A percentile compares a stretch with the other conserved stretches of the same genome.
phyloP scores from a whole-genome alignment of 1,284 basidiomycete genomes.

The Caloboletus inedulis region DNA sequence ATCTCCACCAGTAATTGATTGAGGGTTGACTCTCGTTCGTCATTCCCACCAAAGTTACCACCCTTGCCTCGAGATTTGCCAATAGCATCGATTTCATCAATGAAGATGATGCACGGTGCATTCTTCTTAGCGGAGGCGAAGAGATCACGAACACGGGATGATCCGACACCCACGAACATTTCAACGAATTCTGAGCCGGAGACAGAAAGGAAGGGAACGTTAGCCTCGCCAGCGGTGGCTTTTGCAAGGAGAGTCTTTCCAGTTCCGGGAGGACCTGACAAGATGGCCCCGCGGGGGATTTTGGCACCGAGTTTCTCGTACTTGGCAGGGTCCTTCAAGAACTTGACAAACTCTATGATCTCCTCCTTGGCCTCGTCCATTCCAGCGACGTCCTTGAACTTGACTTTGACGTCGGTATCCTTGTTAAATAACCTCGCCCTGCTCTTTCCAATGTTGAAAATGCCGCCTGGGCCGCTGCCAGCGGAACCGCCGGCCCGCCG shows the following conservation, averaged over 20 bases:
- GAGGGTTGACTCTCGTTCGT: conserved; percentile 96
- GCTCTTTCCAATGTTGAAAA: conserved; percentile 98
- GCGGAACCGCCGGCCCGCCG: conserved; percentile 67
- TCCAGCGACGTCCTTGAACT: conserved; percentile 95
- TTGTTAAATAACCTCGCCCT: conserved; percentile 96
- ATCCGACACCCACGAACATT: conserved; percentile 99
- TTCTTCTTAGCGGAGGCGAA: conserved; percentile 98
- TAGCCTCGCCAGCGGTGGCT: conserved; percentile 97
- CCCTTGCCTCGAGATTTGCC: conserved; percentile 93
- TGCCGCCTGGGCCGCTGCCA: conserved; percentile 76
- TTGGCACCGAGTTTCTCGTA: conserved; percentile 98
- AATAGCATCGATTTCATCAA: conserved; percentile 98
- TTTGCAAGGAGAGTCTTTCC: conserved; percentile 98
- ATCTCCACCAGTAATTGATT: conserved; percentile 99
- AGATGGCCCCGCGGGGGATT: conserved; percentile 96
- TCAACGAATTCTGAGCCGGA: conserved; percentile 99
- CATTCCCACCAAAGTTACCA: conserved; percentile 90
- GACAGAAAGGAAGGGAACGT: conserved; percentile 96
- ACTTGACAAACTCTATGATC: conserved; percentile 99
- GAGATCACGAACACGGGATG: conserved; percentile 94
- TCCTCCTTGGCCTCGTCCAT: conserved; percentile 99
- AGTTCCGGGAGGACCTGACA: conserved; percentile 97
- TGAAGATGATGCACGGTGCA: conserved; percentile 97
- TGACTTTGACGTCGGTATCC: conserved; percentile 91
- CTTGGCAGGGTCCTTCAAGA: conserved; percentile 92